Evolutionary conservation across 495 filamentous ascomycete species (phyloP), one percentile per base, ranked within the genome.

Genomic region (Trichoderma asperelloides): DNA sequence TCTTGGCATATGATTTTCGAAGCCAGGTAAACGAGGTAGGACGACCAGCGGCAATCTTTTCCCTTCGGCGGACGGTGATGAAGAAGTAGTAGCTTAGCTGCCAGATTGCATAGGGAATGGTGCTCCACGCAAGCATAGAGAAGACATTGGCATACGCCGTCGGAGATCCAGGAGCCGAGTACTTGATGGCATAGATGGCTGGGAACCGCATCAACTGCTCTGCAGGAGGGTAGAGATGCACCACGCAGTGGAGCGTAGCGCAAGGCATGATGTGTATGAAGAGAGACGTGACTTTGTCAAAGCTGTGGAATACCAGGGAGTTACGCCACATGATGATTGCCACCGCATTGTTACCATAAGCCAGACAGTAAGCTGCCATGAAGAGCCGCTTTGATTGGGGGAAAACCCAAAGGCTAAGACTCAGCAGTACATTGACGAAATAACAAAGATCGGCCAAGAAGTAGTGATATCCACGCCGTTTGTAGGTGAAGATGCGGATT

Each of bases 251-350:
- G 57, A 97, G 82, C 27, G 93, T 89, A 11, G 91, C 92, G 62
- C 92, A 95, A 4, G 95, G 95, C 93, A 98, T 98, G 71, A 98
- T 96, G 78, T 98, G 95, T 70, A 98, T 97, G 79, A 98, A 98
- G 33, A 98, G 89, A 81, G 90, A 93, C 43, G 92, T 93, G 65
- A 96, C 80, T 76, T 98, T 98, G 79, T 98, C 95, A 76, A 98
- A 87, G 68, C 90, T 93, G 78, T 98, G 95, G 79, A 98, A 98
- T 45, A 98, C 95, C 77, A 98, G 84, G 25, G 92, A 96, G 75
- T 98, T 98, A 66, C 95, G 87, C 95, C 95, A 98, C 94, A 98
- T 97, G 69, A 95, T 96, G 76, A 98, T 98, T 21, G 95, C 95
- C 63, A 96, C 88, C 62, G 95, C 95, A 74, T 98, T 98, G 77